Evolutionary conservation across 139 green algal species (phyloP).

Genomic region (Ettlia oleoabundans): DNA sequence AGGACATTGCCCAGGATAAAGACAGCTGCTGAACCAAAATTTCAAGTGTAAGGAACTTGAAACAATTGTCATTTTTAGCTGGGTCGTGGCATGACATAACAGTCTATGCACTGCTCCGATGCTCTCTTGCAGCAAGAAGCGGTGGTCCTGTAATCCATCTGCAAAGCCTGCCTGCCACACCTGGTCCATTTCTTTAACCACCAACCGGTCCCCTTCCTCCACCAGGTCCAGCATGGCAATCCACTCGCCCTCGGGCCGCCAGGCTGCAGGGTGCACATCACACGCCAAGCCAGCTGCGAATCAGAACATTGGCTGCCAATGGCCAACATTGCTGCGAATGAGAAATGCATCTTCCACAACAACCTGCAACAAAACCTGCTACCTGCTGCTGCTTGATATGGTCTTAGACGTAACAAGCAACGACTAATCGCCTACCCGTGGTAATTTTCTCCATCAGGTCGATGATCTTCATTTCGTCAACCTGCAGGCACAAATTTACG

Average conservation of each 20-base stretch:
- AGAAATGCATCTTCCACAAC: too few relatives aligned
- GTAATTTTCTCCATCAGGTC: slow-evolving; percentile 31
- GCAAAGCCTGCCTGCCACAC: slow-evolving; percentile 21
- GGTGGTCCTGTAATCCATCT: too few relatives aligned
- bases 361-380: too few relatives aligned
- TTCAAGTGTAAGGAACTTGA: not conserved
- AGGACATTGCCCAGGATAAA: not conserved
- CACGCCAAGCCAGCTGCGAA: too few relatives aligned
- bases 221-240: slow-evolving; percentile 77
- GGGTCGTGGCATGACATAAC: slow-evolving; percentile 29
- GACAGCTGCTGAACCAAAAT: not conserved
- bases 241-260: slow-evolving; percentile 75
- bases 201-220: slow-evolving; percentile 62
- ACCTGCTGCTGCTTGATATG: too few relatives aligned
- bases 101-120: too few relatives aligned
- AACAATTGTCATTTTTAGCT: slow-evolving; percentile 3
- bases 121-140: not conserved
- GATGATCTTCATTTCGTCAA: slow-evolving; percentile 19
- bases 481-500: not conserved
- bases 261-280: too few relatives aligned
- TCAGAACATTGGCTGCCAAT: too few relatives aligned
- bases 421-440: too few relatives aligned
- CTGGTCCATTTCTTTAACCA: slow-evolving; percentile 64
- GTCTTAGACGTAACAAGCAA: too few relatives aligned
- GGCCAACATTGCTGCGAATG: too few relatives aligned